Conservation (phyloP, 345 rosid genomes). For the Trapa incisa region DNA sequence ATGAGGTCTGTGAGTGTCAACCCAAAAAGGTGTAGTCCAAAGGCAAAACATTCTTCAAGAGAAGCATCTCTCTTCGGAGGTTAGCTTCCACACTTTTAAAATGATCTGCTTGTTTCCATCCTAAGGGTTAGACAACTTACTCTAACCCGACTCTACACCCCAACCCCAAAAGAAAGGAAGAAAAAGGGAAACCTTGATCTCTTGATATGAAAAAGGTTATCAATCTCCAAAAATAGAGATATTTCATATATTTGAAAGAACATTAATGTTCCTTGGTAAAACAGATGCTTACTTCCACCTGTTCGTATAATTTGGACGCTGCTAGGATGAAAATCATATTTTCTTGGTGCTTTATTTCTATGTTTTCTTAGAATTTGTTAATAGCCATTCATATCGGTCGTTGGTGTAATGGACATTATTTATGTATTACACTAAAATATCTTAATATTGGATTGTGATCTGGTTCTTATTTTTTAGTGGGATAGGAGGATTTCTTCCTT, state of each 20-base stretch:
- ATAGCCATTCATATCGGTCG: background rate
- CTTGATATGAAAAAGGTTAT: background rate
- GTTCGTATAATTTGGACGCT: background rate
- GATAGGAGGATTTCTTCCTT: too few species aligned
- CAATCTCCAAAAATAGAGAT: background rate
- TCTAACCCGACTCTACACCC: too few species aligned
- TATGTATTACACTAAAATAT: background rate
- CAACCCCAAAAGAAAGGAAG: too few species aligned
- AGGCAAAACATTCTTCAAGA: conserved; percentile 60
- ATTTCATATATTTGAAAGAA: background rate
- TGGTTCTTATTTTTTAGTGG: background rate
- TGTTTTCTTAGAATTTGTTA: background rate
- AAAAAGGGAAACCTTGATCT: too few species aligned
- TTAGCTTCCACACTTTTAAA: conserved; percentile 13
- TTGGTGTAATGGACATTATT: background rate
- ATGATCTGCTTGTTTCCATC: background rate
- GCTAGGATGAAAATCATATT: background rate
- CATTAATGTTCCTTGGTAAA: background rate
- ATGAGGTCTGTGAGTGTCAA: conserved; percentile 45
- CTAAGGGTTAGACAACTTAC: too few species aligned
- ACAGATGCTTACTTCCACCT: background rate
- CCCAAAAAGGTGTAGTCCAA: conserved; percentile 82
- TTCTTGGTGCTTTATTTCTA: background rate
- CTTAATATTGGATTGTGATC: background rate
- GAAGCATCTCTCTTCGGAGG: conserved; percentile 91